Percentiles rank a stretch among this genome's conserved stretches.
Conservation (phyloP, 495 filamentous ascomycete genomes). For the Tuber borchii region DNA sequence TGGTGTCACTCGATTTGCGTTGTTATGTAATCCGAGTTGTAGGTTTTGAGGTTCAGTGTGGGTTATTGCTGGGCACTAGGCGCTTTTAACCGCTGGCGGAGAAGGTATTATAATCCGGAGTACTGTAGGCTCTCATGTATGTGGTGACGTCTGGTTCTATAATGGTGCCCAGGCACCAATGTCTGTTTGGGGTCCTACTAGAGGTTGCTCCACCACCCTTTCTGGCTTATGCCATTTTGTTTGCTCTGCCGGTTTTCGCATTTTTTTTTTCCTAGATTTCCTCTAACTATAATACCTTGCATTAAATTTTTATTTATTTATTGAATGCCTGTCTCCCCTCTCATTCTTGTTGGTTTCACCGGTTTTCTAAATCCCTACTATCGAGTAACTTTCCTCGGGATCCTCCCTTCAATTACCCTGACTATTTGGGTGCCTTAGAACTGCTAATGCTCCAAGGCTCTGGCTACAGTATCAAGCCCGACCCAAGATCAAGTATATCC, state of each 20-base stretch:
- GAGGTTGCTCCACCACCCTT: background rate
- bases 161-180: background rate
- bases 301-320: too few relatives aligned
- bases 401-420: background rate
- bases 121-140: background rate
- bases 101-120: background rate
- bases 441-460: background rate
- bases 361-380: background rate
- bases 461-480: background rate
- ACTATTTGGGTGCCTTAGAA: background rate
- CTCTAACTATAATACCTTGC: background rate
- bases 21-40: background rate
- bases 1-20: background rate
- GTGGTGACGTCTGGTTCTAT: background rate
- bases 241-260: background rate
- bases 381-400: background rate
- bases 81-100: background rate
- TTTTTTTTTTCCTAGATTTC: background rate
- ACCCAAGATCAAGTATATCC: background rate
- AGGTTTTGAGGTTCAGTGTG: background rate
- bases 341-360: background rate
- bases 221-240: background rate
- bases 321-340: background rate
- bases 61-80: background rate
- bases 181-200: background rate